These are phyloP conservation scores for Heliosperma pusillum DNA, from an alignment of 148 eudicot species.

Conservation along the genomic window DNA sequence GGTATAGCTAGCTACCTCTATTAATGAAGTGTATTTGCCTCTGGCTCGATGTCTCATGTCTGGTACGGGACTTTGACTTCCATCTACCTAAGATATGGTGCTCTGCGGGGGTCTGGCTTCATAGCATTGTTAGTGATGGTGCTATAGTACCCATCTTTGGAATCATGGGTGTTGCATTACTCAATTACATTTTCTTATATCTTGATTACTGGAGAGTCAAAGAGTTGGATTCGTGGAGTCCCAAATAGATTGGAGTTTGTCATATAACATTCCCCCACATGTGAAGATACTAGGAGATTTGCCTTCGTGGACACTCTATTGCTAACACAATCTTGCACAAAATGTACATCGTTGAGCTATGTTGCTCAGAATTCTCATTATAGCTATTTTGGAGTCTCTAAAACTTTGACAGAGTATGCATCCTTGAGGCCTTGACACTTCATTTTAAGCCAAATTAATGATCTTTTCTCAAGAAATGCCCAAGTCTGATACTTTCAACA, in stretches of 20 bases:
- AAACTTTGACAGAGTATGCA: too few species aligned
- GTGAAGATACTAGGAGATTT: not conserved
- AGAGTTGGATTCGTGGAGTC: not conserved
- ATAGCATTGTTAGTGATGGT: not conserved
- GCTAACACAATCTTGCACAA: not conserved
- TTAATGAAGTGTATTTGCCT: not conserved
- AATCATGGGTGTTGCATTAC: not conserved
- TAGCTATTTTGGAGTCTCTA: not conserved
- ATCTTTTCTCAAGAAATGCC: not conserved
- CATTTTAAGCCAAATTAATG: not conserved
- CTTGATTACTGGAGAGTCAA: not conserved
- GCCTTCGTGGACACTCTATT: not conserved
- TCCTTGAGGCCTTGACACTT: not conserved
- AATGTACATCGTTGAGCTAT: not conserved
- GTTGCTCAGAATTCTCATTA: not conserved
- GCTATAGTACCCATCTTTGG: not conserved
- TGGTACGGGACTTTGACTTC: not conserved
- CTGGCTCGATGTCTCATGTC: not conserved
- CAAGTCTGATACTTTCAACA: not conserved
- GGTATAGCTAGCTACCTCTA: not conserved
- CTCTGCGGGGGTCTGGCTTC: too few species aligned
- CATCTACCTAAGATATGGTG: not conserved
- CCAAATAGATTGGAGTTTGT: not conserved
- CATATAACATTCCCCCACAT: not conserved
- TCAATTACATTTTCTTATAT: not conserved